Conservation (phyloP, 2,329 filamentous ascomycete genomes). For the Hysterium pulicare region DNA sequence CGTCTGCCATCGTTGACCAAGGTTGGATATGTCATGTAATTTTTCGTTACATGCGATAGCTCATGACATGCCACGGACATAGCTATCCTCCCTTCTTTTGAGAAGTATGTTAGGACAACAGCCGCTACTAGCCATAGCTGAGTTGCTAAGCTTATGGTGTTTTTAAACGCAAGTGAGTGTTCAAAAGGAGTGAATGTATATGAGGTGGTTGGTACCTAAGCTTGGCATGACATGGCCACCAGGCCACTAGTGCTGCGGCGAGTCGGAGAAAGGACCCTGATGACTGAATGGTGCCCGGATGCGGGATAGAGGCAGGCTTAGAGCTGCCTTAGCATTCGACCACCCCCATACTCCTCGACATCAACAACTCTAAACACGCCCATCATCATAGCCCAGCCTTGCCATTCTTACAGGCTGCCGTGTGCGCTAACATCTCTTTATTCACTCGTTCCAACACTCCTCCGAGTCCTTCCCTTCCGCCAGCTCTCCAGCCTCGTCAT, state of each 20-base stretch:
- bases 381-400: no score
- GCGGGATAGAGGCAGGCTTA: no score
- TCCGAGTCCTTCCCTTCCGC: conserved; percentile 4
- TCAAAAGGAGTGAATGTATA: no score
- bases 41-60: background rate
- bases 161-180: no score
- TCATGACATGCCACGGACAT: background rate
- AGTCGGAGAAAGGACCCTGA: background rate
- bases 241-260: background rate
- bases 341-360: conserved; percentile 1
- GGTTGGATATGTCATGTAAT: background rate
- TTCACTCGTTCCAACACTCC: conserved; percentile 5
- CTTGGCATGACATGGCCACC: background rate
- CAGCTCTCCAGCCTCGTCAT: conserved; percentile 16
- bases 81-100: background rate
- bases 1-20: background rate
- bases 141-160: no score
- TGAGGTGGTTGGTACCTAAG: background rate
- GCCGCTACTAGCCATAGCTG: conserved; percentile 1
- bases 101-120: background rate
- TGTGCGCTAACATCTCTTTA: background rate
- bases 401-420: background rate
- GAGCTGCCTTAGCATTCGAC: no score
- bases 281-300: background rate
- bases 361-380: no score